Percentiles rank a stretch among this genome's conserved stretches.
These are phyloP conservation scores for Chlamydomonas sphaeroides DNA, from an alignment of 139 green algal genomes.

Conservation along the genomic window DNA sequence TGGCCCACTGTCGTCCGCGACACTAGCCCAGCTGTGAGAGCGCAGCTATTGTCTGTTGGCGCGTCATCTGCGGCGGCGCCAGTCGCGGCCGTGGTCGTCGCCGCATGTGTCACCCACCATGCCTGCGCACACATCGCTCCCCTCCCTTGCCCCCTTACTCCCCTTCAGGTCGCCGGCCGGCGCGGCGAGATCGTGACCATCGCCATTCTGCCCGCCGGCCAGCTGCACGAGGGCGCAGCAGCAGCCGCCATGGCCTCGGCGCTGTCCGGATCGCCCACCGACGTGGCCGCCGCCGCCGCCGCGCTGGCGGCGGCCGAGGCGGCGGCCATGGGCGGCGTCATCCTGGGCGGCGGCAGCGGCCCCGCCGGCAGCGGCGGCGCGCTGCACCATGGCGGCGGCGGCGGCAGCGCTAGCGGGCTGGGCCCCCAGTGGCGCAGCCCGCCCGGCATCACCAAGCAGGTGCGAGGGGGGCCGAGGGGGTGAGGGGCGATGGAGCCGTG, in stretches of 20 bases:
- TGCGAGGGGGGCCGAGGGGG: no score
- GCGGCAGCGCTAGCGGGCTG: neutral
- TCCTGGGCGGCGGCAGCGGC: neutral
- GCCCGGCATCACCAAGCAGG: neutral
- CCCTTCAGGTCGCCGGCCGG: neutral
- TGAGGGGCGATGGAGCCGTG: no score
- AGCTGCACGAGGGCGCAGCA: constrained; percentile 26
- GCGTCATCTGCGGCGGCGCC: neutral
- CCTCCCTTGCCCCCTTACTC: no score
- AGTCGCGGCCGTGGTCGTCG: no score
- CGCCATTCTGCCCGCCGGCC: constrained; percentile 69
- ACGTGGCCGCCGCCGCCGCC: constrained; percentile 22
- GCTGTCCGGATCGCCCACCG: constrained; percentile 8
- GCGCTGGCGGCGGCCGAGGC: constrained; percentile 39
- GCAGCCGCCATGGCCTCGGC: constrained; percentile 3
- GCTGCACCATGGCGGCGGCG: neutral
- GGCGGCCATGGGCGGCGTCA: constrained; percentile 1
- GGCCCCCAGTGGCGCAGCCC: constrained; percentile 11
- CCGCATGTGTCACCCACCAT: no score
- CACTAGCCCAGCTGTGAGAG: no score
- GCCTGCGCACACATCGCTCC: no score
- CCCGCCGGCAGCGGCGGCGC: neutral
- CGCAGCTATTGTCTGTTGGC: no score
- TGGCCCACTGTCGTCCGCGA: no score
- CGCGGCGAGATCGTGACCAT: constrained; percentile 80